Evolutionary conservation across 2,329 filamentous ascomycete genomes (phyloP).

Genomic region (Ascochyta clinopodiicola): DNA sequence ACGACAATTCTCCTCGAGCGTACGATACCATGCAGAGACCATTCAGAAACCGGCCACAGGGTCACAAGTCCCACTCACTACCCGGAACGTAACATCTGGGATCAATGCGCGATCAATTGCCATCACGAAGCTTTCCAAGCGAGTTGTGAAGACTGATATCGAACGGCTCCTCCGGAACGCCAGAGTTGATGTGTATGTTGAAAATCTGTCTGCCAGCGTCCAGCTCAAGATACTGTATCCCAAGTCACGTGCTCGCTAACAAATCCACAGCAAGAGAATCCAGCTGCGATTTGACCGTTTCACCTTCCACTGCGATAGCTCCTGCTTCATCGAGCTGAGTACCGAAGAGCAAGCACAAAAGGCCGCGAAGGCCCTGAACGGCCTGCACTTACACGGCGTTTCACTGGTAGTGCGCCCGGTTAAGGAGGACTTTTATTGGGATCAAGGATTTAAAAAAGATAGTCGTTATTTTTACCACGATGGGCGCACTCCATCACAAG

Average conservation of each 20-base stretch:
- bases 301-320: slow-evolving; percentile 19
- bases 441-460: neutral
- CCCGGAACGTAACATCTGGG: neutral
- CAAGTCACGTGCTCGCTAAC: slow-evolving; percentile 8
- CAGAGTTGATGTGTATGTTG: slow-evolving; percentile 31
- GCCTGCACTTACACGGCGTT: neutral
- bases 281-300: slow-evolving; percentile 30
- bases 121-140: slow-evolving; percentile 19
- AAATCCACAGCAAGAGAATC: slow-evolving; percentile 21
- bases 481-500: slow-evolving; percentile 9
- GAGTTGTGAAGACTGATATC: slow-evolving; percentile 17
- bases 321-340: slow-evolving; percentile 26
- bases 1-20: slow-evolving; percentile 22
- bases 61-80: slow-evolving; percentile 6
- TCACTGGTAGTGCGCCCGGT: neutral
- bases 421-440: slow-evolving; percentile 21
- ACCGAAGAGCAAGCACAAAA: slow-evolving; percentile 25
- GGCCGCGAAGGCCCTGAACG: slow-evolving; percentile 17
- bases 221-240: neutral
- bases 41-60: slow-evolving; percentile 15
- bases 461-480: slow-evolving; percentile 16
- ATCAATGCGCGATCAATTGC: slow-evolving; percentile 17
- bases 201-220: neutral
- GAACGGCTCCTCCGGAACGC: slow-evolving; percentile 19
- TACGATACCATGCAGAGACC: slow-evolving; percentile 7